phyloP scores from a whole-genome alignment of 2,329 filamentous ascomycete genomes.

The Alternaria alternata region DNA sequence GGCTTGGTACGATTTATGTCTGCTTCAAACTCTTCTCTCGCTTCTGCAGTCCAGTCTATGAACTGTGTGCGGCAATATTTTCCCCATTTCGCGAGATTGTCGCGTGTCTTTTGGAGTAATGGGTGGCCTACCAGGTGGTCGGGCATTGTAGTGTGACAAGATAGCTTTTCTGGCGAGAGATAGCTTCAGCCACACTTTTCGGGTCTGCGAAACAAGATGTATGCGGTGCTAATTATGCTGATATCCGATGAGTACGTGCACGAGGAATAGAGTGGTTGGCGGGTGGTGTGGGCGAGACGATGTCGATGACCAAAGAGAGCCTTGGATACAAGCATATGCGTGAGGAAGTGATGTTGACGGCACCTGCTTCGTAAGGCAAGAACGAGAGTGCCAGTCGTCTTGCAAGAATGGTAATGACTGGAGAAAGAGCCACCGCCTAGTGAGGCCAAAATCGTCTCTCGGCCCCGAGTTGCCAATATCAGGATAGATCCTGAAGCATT shows the following conservation, averaged over 20 bases:
- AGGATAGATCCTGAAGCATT: not conserved
- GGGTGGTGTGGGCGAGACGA: not conserved
- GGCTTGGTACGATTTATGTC: not conserved
- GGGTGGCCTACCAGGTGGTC: not conserved
- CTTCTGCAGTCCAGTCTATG: not conserved
- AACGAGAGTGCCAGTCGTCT: not conserved
- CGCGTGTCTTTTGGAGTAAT: not conserved
- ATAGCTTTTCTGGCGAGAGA: not conserved
- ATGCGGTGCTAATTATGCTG: not conserved
- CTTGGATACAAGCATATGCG: not conserved
- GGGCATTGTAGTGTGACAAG: not conserved
- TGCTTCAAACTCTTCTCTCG: constrained; percentile 2
- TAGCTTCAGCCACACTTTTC: not conserved
- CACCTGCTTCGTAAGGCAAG: not conserved
- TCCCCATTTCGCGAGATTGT: constrained; percentile 1
- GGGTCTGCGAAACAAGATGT: not conserved
- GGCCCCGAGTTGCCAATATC: not conserved
- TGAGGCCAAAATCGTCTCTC: not conserved
- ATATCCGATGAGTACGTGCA: not conserved
- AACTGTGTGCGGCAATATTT: not conserved
- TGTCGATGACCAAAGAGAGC: not conserved
- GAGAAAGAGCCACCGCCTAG: not conserved
- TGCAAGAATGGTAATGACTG: not conserved
- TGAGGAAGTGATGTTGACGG: not conserved
- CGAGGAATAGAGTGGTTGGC: constrained; percentile 1